Percentiles rank a stretch among this genome's conserved stretches.
Evolutionary conservation across 768 basidiomycete genomes (phyloP).

Genomic region (Hygrocybe coccinea): DNA sequence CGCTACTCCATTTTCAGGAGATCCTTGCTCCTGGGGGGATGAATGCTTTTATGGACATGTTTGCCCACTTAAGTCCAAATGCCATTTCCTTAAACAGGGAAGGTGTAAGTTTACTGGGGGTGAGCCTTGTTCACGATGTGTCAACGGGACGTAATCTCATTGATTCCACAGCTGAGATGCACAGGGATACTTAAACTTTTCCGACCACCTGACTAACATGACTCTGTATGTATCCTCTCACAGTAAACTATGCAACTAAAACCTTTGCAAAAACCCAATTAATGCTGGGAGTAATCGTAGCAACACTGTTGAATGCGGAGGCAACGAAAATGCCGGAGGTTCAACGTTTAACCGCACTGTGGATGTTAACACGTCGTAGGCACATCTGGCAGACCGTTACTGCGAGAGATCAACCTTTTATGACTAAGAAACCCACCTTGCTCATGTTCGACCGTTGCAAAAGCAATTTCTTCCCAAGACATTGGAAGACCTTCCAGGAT

Average conservation of each 20-base stretch:
- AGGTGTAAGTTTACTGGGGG: conserved; percentile 61
- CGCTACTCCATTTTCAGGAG: conserved; percentile 35
- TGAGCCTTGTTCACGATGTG: conserved; percentile 25
- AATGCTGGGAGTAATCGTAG: too few species aligned
- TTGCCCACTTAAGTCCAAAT: conserved; percentile 43
- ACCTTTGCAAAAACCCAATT: too few species aligned
- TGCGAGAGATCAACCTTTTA: too few species aligned
- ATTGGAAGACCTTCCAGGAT: too few species aligned
- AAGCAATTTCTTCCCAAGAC: too few species aligned
- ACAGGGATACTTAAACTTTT: conserved; percentile 22
- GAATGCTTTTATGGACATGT: conserved; percentile 52
- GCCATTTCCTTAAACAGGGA: conserved; percentile 47
- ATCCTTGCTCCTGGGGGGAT: conserved; percentile 54
- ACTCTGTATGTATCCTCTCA: not conserved
- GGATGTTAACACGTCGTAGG: too few species aligned
- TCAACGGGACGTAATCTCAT: conserved; percentile 7
- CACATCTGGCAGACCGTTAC: too few species aligned
- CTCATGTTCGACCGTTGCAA: too few species aligned
- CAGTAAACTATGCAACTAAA: not conserved
- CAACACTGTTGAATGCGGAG: too few species aligned
- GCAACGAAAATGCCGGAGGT: too few species aligned
- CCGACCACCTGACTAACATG: not conserved
- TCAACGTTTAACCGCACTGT: too few species aligned
- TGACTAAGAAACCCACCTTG: too few species aligned
- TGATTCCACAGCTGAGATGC: conserved; percentile 37